Percentiles rank a stretch among this genome's conserved stretches.
These are phyloP conservation scores for Beauveria sp. DNA, from an alignment of 2,329 filamentous ascomycete species.

Conservation along the genomic window DNA sequence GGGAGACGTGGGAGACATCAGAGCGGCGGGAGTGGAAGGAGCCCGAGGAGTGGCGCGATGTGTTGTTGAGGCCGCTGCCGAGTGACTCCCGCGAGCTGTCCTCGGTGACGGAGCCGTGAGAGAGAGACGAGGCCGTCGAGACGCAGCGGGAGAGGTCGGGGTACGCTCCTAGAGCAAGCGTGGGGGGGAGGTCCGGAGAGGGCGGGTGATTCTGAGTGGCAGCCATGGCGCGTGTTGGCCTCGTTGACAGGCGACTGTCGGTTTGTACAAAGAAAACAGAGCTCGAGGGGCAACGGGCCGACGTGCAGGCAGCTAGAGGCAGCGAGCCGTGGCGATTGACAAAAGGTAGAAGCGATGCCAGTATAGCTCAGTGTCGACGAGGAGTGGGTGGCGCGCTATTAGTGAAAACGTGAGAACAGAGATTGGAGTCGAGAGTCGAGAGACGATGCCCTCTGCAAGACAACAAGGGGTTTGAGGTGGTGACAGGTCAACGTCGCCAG, in stretches of 20 bases:
- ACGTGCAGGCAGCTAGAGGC: background rate
- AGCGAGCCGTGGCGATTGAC: background rate
- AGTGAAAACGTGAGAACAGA: background rate
- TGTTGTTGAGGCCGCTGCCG: slow-evolving; percentile 42
- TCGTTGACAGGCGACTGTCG: background rate
- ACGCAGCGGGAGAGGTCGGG: slow-evolving; percentile 55
- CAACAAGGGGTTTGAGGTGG: background rate
- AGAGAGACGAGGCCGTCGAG: slow-evolving; percentile 54
- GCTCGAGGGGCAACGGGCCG: background rate
- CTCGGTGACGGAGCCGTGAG: slow-evolving; percentile 46
- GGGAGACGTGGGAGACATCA: slow-evolving; percentile 31
- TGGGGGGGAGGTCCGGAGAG: slow-evolving; percentile 55
- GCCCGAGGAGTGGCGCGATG: slow-evolving; percentile 56
- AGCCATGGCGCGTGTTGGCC: slow-evolving; percentile 24
- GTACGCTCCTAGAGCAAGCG: slow-evolving; percentile 52
- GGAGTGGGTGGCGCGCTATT: background rate
- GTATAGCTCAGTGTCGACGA: background rate
- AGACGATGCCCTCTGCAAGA: background rate
- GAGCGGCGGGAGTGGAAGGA: slow-evolving; percentile 43
- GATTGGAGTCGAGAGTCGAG: background rate
- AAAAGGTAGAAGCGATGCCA: background rate
- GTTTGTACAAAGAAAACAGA: background rate
- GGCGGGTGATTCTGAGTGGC: slow-evolving; percentile 40
- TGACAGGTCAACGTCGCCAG: slow-evolving; percentile 3
- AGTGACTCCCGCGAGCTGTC: slow-evolving; percentile 45